Conservation (phyloP, 2,329 filamentous ascomycete genomes). For the Beauveria sp. region DNA sequence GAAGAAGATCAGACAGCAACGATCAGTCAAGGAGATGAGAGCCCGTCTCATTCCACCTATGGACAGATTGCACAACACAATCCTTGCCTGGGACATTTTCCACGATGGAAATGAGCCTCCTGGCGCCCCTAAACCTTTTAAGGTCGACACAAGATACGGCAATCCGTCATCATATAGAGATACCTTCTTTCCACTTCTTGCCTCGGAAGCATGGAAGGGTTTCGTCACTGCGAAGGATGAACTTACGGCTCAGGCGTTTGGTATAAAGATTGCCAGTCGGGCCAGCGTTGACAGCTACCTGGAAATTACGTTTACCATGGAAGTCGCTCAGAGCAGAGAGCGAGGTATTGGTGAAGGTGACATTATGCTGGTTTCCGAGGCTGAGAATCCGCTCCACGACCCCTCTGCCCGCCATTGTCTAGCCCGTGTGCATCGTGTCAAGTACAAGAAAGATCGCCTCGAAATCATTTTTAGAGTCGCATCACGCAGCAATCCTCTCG, state of each 20-base stretch:
- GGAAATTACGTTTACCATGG: slow-evolving; percentile 81
- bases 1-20: slow-evolving; percentile 71
- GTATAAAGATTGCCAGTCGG: slow-evolving; percentile 79
- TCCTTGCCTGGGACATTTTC: slow-evolving; percentile 93
- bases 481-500: slow-evolving; percentile 54
- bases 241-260: slow-evolving; percentile 69
- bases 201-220: slow-evolving; percentile 91
- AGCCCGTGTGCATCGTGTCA: slow-evolving; percentile 72
- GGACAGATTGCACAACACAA: slow-evolving; percentile 72
- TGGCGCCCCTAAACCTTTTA: slow-evolving; percentile 61
- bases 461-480: slow-evolving; percentile 84
- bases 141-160: slow-evolving; percentile 70
- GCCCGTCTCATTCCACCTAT: slow-evolving; percentile 87
- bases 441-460: slow-evolving; percentile 69
- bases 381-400: slow-evolving; percentile 60
- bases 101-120: slow-evolving; percentile 82
- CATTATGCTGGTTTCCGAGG: slow-evolving; percentile 76
- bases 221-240: slow-evolving; percentile 89
- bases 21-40: slow-evolving; percentile 88
- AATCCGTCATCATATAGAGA: slow-evolving; percentile 74
- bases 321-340: slow-evolving; percentile 61
- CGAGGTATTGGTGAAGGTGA: slow-evolving; percentile 74
- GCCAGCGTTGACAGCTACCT: slow-evolving; percentile 88
- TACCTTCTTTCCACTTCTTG: slow-evolving; percentile 83
- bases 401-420: slow-evolving; percentile 69